phyloP scores from a whole-genome alignment of 129 eudicot species.

The Helianthus tuberosus region DNA sequence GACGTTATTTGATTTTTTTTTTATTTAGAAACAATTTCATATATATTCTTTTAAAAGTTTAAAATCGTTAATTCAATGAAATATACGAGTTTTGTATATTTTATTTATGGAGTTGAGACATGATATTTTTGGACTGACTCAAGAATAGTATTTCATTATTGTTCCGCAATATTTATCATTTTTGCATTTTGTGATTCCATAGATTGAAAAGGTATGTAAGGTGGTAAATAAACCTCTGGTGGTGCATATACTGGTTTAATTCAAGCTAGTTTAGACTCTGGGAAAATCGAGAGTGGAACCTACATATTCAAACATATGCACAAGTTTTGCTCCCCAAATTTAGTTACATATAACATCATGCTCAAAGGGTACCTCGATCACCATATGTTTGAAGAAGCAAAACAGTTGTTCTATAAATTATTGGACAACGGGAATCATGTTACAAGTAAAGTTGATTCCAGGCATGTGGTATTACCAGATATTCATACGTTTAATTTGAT shows the following conservation, averaged over 20 bases:
- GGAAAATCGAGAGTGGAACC: conserved; percentile 55
- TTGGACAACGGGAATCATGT: conserved; percentile 44
- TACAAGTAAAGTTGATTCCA: conserved; percentile 43
- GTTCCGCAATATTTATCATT: not conserved
- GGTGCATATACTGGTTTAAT: conserved; percentile 87
- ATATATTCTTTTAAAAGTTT: not conserved
- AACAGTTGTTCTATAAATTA: conserved; percentile 52
- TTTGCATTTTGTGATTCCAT: conserved; percentile 10
- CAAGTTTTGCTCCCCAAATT: conserved; percentile 80
- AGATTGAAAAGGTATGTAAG: conserved; percentile 85
- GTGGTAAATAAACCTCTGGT: conserved; percentile 92
- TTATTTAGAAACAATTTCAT: not conserved
- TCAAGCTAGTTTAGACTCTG: conserved; percentile 75
- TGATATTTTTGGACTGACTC: not conserved
- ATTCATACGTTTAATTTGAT: conserved; percentile 74
- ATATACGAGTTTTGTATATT: not conserved
- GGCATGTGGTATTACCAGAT: conserved; percentile 63
- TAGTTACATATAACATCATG: conserved; percentile 83
- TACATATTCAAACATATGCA: conserved; percentile 78
- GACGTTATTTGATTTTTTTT: not conserved
- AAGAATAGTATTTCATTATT: not conserved
- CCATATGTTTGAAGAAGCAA: conserved; percentile 73
- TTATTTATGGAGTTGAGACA: not conserved
- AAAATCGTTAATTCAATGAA: not conserved
- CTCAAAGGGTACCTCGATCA: conserved; percentile 75